Evolutionary conservation across 352 stramenopile genomes (phyloP), one percentile per base, ranked within the genome.

Genomic region (Pythium graminicola): DNA sequence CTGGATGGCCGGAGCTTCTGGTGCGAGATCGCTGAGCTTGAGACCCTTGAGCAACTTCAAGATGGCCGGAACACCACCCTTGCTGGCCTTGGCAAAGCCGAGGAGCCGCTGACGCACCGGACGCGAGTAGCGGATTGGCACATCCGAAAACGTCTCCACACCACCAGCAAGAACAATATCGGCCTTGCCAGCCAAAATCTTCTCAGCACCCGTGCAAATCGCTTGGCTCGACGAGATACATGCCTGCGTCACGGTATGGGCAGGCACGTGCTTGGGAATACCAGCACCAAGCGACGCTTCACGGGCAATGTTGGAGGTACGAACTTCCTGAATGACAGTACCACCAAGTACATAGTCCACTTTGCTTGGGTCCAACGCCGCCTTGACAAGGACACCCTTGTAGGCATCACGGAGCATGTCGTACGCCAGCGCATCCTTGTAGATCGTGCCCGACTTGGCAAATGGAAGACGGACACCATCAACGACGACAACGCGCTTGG

Each of bases 271-370:
- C 60, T 95, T 89, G 28, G 96, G 95, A 50, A 99, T 86, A 24
- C 97, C 96, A 10, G 97, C 97, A 50, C 95, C 96, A 29, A 99
- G 91, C 28, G 91, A 89, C 10, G 95, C 93, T 54, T 98, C 93
- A 16, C 93, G 79, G 14, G 97, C 96, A 72, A 99, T 98, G 78
- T 99, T 99, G 54, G 81, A 96, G n/a, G 97, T 99, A 45, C 85
- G 76, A 20, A 97, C 89, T 67, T 98, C 95, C 74, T 98, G 91
- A 67, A 98, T 98, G 29, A 98, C 97, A 24, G 95, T 99, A 19
- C 97, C 97, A 31, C 75, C 94, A 43, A 98, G 63, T 8, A 99
- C 77, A 64, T 99, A 98, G 77, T 99, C 96, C 48, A 99, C 89
- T 29, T 84, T 80, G 41, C 76, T 78, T n/a, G 96, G 93, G 62